phyloP scores from a whole-genome alignment of 371 early-diverging fungal species.

The Lichtheimia ramosa region DNA sequence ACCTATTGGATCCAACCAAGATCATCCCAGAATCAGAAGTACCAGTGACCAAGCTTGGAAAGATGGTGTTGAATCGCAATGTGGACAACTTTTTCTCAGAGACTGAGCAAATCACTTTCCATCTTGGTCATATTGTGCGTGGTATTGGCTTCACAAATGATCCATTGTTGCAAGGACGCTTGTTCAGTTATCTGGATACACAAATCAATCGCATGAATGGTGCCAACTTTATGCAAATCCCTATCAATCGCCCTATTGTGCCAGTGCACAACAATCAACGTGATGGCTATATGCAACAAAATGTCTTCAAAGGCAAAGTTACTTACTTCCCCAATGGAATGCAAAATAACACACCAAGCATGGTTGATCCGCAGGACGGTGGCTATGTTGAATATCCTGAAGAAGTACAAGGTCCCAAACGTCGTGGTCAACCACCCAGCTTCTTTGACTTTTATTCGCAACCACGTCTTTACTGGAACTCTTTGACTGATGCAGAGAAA shows the following conservation, averaged over 20 bases:
- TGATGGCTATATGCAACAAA: slow-evolving; percentile 43
- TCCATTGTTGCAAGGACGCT: slow-evolving; percentile 55
- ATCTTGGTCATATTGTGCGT: slow-evolving; percentile 37
- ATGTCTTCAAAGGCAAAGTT: slow-evolving; percentile 27
- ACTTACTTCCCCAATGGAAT: slow-evolving; percentile 34
- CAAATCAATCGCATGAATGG: slow-evolving; percentile 48
- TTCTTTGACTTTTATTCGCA: slow-evolving; percentile 49
- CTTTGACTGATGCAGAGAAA: slow-evolving; percentile 37
- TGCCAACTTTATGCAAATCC: slow-evolving; percentile 52
- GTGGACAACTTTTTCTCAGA: slow-evolving; percentile 59
- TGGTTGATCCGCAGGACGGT: slow-evolving; percentile 20
- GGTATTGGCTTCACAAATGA: slow-evolving; percentile 55
- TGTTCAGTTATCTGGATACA: slow-evolving; percentile 55
- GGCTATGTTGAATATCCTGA: slow-evolving; percentile 43
- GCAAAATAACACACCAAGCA: slow-evolving; percentile 29
- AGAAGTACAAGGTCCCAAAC: slow-evolving; percentile 18
- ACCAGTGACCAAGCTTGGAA: slow-evolving; percentile 47
- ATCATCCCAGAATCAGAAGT: slow-evolving; percentile 48
- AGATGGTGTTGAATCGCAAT: slow-evolving; percentile 51
- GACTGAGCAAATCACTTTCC: slow-evolving; percentile 54
- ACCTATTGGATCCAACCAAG: slow-evolving; percentile 57
- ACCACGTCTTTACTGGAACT: slow-evolving; percentile 46
- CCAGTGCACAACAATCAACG: slow-evolving; percentile 54
- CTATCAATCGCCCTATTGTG: slow-evolving; percentile 52
- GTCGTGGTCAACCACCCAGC: slow-evolving; percentile 25